A percentile compares a stretch with the other conserved stretches of the same genome.
These are phyloP conservation scores for Boletus edulis DNA, from an alignment of 768 basidiomycete genomes.

Conservation along the genomic window DNA sequence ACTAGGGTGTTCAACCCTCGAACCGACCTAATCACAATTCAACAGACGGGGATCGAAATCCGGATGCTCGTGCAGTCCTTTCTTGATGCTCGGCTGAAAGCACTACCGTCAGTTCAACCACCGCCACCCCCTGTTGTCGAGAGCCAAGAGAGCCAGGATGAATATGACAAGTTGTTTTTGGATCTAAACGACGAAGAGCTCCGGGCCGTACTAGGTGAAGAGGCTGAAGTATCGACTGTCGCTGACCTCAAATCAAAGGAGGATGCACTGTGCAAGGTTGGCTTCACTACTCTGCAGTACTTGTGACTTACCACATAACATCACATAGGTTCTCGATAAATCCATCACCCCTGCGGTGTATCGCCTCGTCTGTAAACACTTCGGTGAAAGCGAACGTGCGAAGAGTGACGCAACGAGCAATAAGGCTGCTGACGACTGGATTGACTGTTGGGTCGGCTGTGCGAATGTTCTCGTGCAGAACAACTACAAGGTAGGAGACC, in stretches of 20 bases:
- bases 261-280: slow-evolving; percentile 47
- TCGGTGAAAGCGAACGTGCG: slow-evolving; percentile 33
- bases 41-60: slow-evolving; percentile 51
- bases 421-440: slow-evolving; percentile 51
- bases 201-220: slow-evolving; percentile 49
- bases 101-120: slow-evolving; percentile 39
- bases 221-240: slow-evolving; percentile 18
- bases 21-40: slow-evolving; percentile 40
- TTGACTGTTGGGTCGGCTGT: slow-evolving; percentile 75
- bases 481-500: slow-evolving; percentile 36
- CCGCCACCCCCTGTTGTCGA: slow-evolving; percentile 37
- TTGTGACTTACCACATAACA: neutral
- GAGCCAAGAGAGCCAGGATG: slow-evolving; percentile 76
- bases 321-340: slow-evolving; percentile 45
- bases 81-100: slow-evolving; percentile 51
- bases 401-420: slow-evolving; percentile 19
- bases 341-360: slow-evolving; percentile 54
- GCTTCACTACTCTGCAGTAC: slow-evolving; percentile 5
- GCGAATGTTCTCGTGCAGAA: slow-evolving; percentile 59
- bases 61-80: slow-evolving; percentile 59
- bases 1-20: slow-evolving; percentile 45
- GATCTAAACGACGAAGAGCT: slow-evolving; percentile 63
- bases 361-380: slow-evolving; percentile 49
- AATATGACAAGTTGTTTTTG: slow-evolving; percentile 58
- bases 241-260: slow-evolving; percentile 44